Conservation (phyloP, 768 basidiomycete genomes). For the Symmetrospora coprosmae region DNA sequence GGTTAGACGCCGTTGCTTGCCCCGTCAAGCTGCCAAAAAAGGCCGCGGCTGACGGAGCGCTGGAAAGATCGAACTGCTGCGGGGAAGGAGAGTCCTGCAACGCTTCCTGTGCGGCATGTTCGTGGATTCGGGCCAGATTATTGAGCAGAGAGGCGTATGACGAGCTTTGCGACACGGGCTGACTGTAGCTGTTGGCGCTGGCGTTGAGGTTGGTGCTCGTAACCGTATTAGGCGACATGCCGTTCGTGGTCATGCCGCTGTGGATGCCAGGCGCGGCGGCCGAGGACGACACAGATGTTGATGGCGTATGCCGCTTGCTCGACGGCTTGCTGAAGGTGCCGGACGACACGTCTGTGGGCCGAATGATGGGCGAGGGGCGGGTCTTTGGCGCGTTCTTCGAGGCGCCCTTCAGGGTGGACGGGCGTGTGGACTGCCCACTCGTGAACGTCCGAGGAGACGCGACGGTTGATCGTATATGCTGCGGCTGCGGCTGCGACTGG, state of each 20-base stretch:
- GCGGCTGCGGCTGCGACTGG: background rate
- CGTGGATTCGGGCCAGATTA: background rate
- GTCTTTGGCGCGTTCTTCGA: constrained; percentile 20
- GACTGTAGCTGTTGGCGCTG: background rate
- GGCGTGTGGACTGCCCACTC: background rate
- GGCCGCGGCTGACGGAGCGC: background rate
- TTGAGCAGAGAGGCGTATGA: background rate
- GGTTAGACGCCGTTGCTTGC: too few relatives aligned
- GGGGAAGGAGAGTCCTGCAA: constrained; percentile 7
- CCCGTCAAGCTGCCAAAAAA: too few relatives aligned
- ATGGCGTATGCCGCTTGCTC: too few relatives aligned
- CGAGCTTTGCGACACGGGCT: background rate
- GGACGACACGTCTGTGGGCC: background rate
- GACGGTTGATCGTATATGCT: background rate
- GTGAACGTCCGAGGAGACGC: background rate
- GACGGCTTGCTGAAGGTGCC: too few relatives aligned
- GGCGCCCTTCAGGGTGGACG: constrained; percentile 1
- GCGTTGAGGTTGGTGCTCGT: background rate
- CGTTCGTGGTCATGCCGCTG: background rate
- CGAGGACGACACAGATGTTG: background rate
- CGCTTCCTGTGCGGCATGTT: background rate
- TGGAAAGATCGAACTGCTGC: constrained; percentile 8
- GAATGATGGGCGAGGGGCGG: constrained; percentile 23
- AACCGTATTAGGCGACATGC: background rate
- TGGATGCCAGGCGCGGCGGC: background rate